Conservation (phyloP, 176 grass and related monocot genomes). For the Oryza glaberrima region DNA sequence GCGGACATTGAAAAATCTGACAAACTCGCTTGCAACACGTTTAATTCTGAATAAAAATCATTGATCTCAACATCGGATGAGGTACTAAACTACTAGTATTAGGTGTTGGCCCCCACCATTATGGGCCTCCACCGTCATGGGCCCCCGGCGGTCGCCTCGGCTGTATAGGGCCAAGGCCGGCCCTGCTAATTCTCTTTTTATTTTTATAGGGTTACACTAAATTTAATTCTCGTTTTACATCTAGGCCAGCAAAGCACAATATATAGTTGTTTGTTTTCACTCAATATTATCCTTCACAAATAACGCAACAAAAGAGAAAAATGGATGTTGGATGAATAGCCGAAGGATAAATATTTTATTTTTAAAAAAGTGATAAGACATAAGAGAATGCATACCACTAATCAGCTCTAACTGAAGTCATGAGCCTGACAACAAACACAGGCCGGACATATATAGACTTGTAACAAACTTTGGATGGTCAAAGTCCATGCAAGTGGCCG, state of each 20-base stretch:
- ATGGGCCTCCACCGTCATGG: no score
- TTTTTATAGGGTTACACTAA: background rate
- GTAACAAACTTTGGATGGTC: background rate
- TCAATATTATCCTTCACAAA: background rate
- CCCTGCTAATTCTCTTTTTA: no score
- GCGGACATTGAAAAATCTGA: no score
- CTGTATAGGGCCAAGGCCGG: no score
- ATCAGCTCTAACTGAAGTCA: background rate
- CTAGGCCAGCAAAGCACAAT: background rate
- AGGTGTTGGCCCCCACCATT: no score
- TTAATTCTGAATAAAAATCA: no score
- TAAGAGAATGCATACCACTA: background rate
- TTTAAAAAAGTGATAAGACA: background rate
- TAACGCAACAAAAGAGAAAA: background rate
- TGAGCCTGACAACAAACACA: background rate
- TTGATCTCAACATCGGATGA: no score
- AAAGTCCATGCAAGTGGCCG: background rate
- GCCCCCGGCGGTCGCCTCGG: no score
- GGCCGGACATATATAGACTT: background rate
- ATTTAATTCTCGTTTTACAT: background rate
- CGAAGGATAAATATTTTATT: background rate
- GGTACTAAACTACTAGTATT: no score
- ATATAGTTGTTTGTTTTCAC: background rate
- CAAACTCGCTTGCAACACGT: no score
- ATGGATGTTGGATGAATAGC: background rate